These are phyloP conservation scores for Tylopilus rubrobrunneus DNA, from an alignment of 768 basidiomycete genomes.

Conservation along the genomic window DNA sequence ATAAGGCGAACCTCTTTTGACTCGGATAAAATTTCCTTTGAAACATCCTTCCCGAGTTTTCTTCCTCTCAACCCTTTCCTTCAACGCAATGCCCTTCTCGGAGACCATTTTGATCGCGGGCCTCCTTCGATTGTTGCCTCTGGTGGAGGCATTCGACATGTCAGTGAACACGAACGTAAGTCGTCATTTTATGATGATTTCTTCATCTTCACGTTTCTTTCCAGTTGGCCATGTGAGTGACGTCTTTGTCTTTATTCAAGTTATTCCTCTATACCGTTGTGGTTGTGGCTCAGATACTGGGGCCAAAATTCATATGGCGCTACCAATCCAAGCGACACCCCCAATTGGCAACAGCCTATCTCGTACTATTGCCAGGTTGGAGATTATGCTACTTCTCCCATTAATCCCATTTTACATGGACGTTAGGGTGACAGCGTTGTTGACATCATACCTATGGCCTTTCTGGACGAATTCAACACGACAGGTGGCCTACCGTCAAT, in stretches of 20 bases:
- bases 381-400: background rate
- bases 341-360: slow-evolving; percentile 31
- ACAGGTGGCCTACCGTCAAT: slow-evolving; percentile 56
- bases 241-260: background rate
- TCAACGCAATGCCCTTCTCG: background rate
- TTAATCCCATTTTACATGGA: background rate
- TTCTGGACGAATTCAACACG: slow-evolving; percentile 56
- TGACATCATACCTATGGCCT: slow-evolving; percentile 59
- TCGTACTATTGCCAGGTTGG: slow-evolving; percentile 32
- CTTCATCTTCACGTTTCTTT: background rate
- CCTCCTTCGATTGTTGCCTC: background rate
- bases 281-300: slow-evolving; percentile 24
- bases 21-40: slow-evolving; percentile 6
- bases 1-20: background rate
- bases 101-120: background rate
- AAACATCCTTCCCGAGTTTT: background rate
- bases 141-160: slow-evolving; percentile 15
- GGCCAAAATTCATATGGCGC: slow-evolving; percentile 39
- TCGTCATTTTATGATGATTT: background rate
- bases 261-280: background rate
- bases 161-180: slow-evolving; percentile 21
- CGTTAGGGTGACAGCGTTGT: slow-evolving; percentile 54
- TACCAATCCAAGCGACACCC: slow-evolving; percentile 25
- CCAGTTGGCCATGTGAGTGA: slow-evolving; percentile 20
- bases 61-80: background rate